Percentiles rank a stretch among this genome's conserved stretches.
These are phyloP conservation scores for Pyrenula massariospora DNA, from an alignment of 495 filamentous ascomycete species.

Conservation along the genomic window DNA sequence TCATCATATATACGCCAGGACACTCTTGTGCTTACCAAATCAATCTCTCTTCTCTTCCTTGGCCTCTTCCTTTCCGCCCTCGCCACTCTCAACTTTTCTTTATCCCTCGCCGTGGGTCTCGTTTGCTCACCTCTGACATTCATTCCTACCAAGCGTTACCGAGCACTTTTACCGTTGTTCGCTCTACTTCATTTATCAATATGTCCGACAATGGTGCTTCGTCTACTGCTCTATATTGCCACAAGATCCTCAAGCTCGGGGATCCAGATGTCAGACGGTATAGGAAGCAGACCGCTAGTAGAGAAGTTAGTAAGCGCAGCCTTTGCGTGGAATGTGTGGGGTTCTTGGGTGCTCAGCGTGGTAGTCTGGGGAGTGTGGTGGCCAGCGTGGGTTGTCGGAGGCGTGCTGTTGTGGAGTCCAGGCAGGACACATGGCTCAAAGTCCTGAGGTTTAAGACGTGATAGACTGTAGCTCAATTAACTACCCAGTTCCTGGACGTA, in stretches of 20 bases:
- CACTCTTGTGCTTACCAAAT: conserved; percentile 50
- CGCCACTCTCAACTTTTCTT: conserved; percentile 91
- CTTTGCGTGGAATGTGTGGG: conserved; percentile 85
- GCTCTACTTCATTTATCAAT: conserved; percentile 2
- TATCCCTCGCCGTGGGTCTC: conserved; percentile 77
- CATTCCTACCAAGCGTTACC: conserved; percentile 24
- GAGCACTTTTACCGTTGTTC: conserved; percentile 8
- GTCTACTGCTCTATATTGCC: conserved; percentile 17
- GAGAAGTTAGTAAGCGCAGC: conserved; percentile 61
- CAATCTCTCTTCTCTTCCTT: conserved; percentile 81
- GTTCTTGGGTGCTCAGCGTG: conserved; percentile 70
- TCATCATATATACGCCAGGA: conserved; percentile 29
- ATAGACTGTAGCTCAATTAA: too few species aligned
- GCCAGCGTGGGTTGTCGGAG: conserved; percentile 76
- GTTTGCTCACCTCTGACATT: conserved; percentile 67
- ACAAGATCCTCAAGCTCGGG: conserved; percentile 52
- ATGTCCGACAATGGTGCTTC: not conserved
- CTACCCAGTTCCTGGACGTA: too few species aligned
- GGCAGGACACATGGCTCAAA: too few species aligned
- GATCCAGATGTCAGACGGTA: conserved; percentile 43
- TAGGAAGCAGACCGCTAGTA: conserved; percentile 34
- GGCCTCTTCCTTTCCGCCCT: conserved; percentile 87
- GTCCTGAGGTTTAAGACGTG: too few species aligned
- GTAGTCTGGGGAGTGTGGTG: conserved; percentile 98
- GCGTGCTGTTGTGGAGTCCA: not conserved